Evolutionary conservation across 345 rosid genomes (phyloP), one percentile per base, ranked within the genome.

Genomic region (Mallotus nudiflorus): DNA sequence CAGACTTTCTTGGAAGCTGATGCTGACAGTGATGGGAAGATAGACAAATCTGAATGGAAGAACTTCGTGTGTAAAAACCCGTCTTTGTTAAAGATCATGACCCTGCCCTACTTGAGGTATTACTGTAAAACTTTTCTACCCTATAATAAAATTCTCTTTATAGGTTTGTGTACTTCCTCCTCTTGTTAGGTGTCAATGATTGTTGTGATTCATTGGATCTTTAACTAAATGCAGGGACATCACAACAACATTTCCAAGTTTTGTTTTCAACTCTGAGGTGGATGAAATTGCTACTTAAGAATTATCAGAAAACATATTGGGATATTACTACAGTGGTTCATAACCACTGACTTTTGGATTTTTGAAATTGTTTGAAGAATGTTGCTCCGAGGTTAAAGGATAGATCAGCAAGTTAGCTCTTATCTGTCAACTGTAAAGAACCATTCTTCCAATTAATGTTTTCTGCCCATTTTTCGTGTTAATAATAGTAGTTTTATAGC

Each of bases 1-100:
- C 85, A 92, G 99, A 96, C 99, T 35, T 92, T 92, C 81, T 64
- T 83, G 81, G 96, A 96, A 33, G 99, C 99, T 25, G 97, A 92
- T 66, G 86, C 83, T 37, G 82, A 92, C 61, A 83, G 77, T 52
- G 99, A 92, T 67, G 98, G 96, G 46, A 96, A 88, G 86, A 92
- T 96, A 44, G 98, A 96, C 76, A 84, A 66, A 75, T 31, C 85
- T 7, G 98, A 96, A 44, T 96, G 99, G 99, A 81, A 82, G 40
- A 87, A 84, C 73, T 92, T 90, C 18, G 99, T 96, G 4, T 84
- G 85, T 39, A 89, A 78, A 75, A 92, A 92, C 59, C 99, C 99
- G 9, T 91, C 98, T 3, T 77, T 91, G 73, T 78, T 96, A 69
- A 96, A 92, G 82, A 91, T 90, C 76, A 92, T 91, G 98, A 92